Evolutionary conservation across 2,329 filamentous ascomycete genomes (phyloP), one percentile per base, ranked within the genome.

Genomic region (Beauveria scarabaeidicola): DNA sequence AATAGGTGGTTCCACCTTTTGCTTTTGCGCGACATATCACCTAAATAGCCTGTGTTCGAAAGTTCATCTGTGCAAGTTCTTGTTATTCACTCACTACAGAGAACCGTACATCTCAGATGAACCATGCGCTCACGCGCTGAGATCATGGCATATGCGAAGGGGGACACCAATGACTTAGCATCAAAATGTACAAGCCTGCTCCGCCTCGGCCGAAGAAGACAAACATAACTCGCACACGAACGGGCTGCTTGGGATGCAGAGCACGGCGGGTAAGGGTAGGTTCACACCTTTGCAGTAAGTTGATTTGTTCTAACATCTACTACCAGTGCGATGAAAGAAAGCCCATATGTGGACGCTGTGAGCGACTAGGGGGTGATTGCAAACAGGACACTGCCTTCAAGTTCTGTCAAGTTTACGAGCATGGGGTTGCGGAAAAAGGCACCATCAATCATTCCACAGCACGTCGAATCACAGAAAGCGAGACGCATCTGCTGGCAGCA

Each of bases 161-260:
- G 9, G 10, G 19, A 9, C 9, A n/a, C 8, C 5, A 2, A n/a
- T 32, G 7, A 1, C 13, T 19, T n/a, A 10, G 13, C 19, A 17
- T 13, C 3, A 27, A 51, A 21, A 66, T 67, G 65, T 67, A 67
- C 32, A 65, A 65, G 15, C 65, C 66, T 13, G 64, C 63, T 7
- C 63, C 63, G 3, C 55, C 55, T 11, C 63, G 66, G 5, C 58
- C 19, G 2, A 66, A 66, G 21, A 67, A 67, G 53, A 67, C 65
- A 3, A 63, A 51, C 15, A 67, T 67, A 40, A 59, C 60, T 10
- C 65, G 66, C 13, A 58, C 63, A 9, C 62, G 63, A 2, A 64
- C 62, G 3, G 66, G 66, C 3, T 67, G 66, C 32, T 61, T 52
- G 15, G 52, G 11, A 10, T 67, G 66, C 15, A 47, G 62, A 9